Conservation (phyloP, 371 early-diverging fungal genomes). For the Circinella minor region DNA sequence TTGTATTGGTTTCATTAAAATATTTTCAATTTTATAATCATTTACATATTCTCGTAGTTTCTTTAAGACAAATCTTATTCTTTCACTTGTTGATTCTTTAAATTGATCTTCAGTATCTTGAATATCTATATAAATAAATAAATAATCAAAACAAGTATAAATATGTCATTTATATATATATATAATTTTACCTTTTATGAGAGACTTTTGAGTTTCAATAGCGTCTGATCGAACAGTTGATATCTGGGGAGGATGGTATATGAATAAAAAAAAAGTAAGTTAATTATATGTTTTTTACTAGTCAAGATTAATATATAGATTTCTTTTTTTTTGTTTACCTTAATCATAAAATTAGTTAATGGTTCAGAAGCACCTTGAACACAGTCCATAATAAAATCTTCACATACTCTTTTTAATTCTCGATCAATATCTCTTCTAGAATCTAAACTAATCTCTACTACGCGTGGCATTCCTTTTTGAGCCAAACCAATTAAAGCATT, state of each 20-base stretch:
- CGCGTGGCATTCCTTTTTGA: slow-evolving; percentile 62
- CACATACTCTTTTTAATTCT: slow-evolving; percentile 74
- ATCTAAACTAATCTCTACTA: slow-evolving; percentile 63
- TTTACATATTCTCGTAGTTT: slow-evolving; percentile 76
- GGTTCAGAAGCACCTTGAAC: slow-evolving; percentile 69
- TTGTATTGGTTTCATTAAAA: slow-evolving; percentile 74
- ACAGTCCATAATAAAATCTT: slow-evolving; percentile 75
- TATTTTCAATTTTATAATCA: slow-evolving; percentile 75
- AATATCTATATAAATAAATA: not conserved
- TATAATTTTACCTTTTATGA: slow-evolving; percentile 20
- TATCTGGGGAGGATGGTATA: slow-evolving; percentile 20
- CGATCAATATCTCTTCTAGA: slow-evolving; percentile 69
- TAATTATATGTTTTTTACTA: not conserved
- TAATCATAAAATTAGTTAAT: slow-evolving; percentile 68
- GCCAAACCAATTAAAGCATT: slow-evolving; percentile 58
- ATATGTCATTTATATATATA: slow-evolving; percentile 2
- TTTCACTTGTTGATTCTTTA: slow-evolving; percentile 55
- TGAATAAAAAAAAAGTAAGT: too few relatives aligned
- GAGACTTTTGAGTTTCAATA: slow-evolving; percentile 20
- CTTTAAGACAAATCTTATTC: slow-evolving; percentile 57
- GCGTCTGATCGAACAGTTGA: slow-evolving; percentile 28
- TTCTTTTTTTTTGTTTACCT: slow-evolving; percentile 52
- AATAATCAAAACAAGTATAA: too few relatives aligned
- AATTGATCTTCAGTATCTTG: slow-evolving; percentile 46
- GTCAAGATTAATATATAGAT: slow-evolving; percentile 21